Conservation (phyloP, 2,329 filamentous ascomycete genomes). For the Fusarium austroafricanum region DNA sequence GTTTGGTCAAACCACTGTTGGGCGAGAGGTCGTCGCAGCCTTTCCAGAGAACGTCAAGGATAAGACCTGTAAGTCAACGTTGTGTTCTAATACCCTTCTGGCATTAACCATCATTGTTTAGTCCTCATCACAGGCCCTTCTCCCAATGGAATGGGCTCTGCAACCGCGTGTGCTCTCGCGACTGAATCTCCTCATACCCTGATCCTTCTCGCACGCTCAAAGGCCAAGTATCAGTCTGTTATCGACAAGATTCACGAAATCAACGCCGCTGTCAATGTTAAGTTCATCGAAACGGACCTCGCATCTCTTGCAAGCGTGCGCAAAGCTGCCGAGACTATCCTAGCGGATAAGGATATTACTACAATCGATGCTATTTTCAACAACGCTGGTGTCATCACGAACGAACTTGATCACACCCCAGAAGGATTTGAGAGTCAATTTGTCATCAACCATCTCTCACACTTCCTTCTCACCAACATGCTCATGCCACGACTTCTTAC, state of each 20-base stretch:
- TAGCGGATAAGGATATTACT: background rate
- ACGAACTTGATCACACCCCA: fast-evolving
- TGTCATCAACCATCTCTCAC: background rate
- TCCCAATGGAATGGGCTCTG: background rate
- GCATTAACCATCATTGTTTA: fast-evolving
- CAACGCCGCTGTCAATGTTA: background rate
- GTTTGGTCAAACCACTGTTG: background rate
- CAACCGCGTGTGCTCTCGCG: background rate
- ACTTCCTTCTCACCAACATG: background rate
- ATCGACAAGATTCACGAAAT: background rate
- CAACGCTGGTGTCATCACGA: background rate
- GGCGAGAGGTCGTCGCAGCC: background rate
- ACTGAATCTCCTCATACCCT: background rate
- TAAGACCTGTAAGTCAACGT: background rate
- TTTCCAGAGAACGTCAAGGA: background rate
- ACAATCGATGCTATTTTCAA: background rate
- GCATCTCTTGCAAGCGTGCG: background rate
- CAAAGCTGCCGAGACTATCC: background rate
- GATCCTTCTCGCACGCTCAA: background rate
- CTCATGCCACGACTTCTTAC: background rate
- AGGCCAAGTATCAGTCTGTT: background rate
- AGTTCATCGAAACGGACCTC: background rate
- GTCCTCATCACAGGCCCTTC: background rate
- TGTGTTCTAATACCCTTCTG: fast-evolving
- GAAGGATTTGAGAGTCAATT: background rate